Evolutionary conservation across 1,284 basidiomycete genomes (phyloP).

Genomic region (Cutaneotrichosporon sp.): DNA sequence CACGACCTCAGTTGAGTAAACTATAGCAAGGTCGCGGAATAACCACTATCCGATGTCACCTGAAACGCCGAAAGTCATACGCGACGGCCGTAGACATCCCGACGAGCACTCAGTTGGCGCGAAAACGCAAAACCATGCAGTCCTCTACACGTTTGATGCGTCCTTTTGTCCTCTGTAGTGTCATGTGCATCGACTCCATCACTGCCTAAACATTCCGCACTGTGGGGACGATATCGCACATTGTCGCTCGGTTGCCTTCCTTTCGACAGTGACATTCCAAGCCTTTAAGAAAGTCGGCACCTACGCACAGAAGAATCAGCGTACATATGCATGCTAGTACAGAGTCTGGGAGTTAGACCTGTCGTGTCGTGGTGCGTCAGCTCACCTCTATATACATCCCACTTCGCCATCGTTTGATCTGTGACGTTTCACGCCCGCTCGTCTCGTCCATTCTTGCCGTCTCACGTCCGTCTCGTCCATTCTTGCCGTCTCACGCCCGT

Average conservation of each 20-base stretch:
- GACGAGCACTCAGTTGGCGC: background rate
- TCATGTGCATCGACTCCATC: too few species aligned
- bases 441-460: too few species aligned
- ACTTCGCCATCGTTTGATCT: too few species aligned
- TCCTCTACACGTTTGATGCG: too few species aligned
- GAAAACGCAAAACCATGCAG: background rate
- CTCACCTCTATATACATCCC: background rate
- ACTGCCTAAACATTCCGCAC: too few species aligned
- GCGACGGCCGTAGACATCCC: background rate
- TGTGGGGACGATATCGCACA: too few species aligned
- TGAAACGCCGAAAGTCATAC: background rate
- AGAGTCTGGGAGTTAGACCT: background rate
- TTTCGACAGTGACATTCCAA: too few species aligned
- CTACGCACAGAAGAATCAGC: background rate
- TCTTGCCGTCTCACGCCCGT: background rate
- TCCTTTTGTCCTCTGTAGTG: too few species aligned
- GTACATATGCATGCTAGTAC: background rate
- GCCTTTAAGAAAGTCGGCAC: too few species aligned
- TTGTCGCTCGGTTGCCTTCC: too few species aligned
- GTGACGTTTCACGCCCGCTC: too few species aligned
- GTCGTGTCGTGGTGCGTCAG: background rate
- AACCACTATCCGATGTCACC: constrained; percentile 3
- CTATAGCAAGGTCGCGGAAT: constrained; percentile 2
- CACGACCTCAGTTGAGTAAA: background rate
- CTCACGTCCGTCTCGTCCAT: background rate